These are phyloP conservation scores for Pestalotiopsis sp. DNA, from an alignment of 2,329 filamentous ascomycete species.

Conservation along the genomic window DNA sequence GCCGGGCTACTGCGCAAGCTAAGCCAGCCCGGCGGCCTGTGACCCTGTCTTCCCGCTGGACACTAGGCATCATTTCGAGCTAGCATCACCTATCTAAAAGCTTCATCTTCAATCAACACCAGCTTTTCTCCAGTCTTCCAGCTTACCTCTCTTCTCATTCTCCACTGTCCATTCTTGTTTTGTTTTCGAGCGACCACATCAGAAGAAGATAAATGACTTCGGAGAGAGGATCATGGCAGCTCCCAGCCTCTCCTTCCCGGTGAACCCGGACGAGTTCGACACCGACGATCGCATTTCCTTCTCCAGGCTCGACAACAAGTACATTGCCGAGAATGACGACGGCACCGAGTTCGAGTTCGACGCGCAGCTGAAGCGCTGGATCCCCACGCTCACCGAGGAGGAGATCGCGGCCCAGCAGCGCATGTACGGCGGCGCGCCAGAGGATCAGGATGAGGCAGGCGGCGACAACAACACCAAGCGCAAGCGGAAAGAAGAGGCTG, in stretches of 20 bases:
- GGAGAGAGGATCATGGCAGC: conserved; percentile 12
- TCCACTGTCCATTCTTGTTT: background rate
- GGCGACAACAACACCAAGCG: conserved; percentile 38
- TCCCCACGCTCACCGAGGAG: conserved; percentile 57
- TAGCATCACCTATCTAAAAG: background rate
- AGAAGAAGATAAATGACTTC: background rate
- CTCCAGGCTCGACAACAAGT: conserved; percentile 80
- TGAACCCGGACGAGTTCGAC: conserved; percentile 69
- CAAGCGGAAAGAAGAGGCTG: conserved; percentile 33
- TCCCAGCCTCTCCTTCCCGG: conserved; percentile 48
- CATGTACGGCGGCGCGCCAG: conserved; percentile 29
- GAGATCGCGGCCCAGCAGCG: conserved; percentile 34
- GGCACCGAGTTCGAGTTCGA: conserved; percentile 87
- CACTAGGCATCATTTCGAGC: background rate
- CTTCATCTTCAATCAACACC: background rate
- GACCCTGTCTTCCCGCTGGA: background rate
- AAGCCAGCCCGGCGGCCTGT: no score
- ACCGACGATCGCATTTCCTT: conserved; percentile 82
- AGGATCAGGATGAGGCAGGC: conserved; percentile 33
- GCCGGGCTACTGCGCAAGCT: no score
- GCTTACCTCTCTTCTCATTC: background rate
- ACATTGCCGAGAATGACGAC: conserved; percentile 81
- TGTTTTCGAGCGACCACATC: background rate
- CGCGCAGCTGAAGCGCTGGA: conserved; percentile 70
- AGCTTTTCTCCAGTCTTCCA: background rate